Evolutionary conservation across 495 filamentous ascomycete genomes (phyloP), one percentile per base, ranked within the genome.

Genomic region (Cladorrhinum samala): DNA sequence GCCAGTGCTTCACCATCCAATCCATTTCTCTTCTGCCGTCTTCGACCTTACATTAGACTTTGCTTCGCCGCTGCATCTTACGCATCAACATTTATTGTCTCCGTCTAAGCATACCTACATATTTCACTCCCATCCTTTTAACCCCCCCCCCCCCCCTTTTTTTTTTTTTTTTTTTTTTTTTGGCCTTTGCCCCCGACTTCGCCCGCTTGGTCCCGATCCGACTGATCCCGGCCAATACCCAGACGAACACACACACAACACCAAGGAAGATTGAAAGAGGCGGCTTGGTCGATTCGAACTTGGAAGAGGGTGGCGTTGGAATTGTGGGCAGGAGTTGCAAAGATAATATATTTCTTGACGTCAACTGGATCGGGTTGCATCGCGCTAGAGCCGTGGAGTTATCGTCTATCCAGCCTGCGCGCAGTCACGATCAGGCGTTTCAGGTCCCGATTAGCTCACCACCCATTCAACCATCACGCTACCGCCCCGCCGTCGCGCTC

Each of bases 401-500:
- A 33, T 11, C 27, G 27, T 33, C 11, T 11, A 11, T 33, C 6
- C 27, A 33, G 27, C 11, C 27, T 11, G 27, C 27, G 27, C 27
- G 6, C 6, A 33, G 27, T 33, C 27, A 33, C 27, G 6, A 33
- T 11, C 27, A 33, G 27, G 27, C 27, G 27, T 33, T 33, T 33
- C 27, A 33, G 27, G 27, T 33, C 27, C 27, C 27, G 27, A 33
- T 33, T 33, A 33, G 27, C 27, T 33, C 27, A 11, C 5, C 27
- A 33, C 27, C 27, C 11, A 6, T 11, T 11, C 27, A 11, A 6
- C 27, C 5, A 33, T 33, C 27, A 33, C 27, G 11, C 27, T 33
- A 46, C 18, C 21, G 16, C 41, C 18, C 21, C 41, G 49, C 39
- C 40, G n/a, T 47, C n/a, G 40, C 40, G 41, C 41, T 17, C 48